Evolutionary conservation across 2,329 filamentous ascomycete genomes (phyloP).

Genomic region (Taxawa tesnikishii): DNA sequence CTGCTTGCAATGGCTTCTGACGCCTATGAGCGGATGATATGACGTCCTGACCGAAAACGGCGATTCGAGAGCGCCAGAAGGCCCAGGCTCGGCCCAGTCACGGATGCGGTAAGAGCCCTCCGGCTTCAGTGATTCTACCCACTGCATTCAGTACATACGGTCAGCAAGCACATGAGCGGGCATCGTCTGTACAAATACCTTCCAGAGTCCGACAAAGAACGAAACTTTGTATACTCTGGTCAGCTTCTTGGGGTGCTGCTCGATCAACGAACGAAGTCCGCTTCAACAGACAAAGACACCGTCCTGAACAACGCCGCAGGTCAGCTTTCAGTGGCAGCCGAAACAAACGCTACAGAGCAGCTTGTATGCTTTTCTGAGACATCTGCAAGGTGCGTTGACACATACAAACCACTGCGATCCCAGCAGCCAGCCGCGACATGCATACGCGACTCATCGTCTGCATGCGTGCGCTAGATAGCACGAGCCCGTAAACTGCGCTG

Average conservation of each 20-base stretch:
- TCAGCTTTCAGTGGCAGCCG: background rate
- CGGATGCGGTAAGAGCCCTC: constrained; percentile 7
- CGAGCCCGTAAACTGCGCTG: no score
- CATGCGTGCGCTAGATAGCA: no score
- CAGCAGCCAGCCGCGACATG: no score
- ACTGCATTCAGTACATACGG: constrained; percentile 6
- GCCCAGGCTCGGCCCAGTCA: constrained; percentile 4
- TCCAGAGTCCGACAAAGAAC: constrained; percentile 7
- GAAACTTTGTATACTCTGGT: background rate
- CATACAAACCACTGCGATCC: no score
- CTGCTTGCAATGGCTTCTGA: constrained; percentile 1
- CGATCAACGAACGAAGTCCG: constrained; percentile 1
- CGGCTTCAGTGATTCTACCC: constrained; percentile 6
- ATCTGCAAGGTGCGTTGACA: background rate
- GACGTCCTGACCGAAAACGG: constrained; percentile 3
- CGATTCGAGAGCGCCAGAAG: constrained; percentile 2
- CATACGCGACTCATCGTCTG: no score
- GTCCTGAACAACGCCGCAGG: background rate
- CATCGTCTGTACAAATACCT: constrained; percentile 6
- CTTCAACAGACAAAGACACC: constrained; percentile 2
- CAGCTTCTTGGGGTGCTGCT: constrained; percentile 1
- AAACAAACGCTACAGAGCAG: constrained; percentile 1
- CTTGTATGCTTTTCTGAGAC: background rate
- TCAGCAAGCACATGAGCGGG: background rate
- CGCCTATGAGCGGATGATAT: background rate